Conservation (phyloP, 768 basidiomycete species). For the Mycena belliarum region DNA sequence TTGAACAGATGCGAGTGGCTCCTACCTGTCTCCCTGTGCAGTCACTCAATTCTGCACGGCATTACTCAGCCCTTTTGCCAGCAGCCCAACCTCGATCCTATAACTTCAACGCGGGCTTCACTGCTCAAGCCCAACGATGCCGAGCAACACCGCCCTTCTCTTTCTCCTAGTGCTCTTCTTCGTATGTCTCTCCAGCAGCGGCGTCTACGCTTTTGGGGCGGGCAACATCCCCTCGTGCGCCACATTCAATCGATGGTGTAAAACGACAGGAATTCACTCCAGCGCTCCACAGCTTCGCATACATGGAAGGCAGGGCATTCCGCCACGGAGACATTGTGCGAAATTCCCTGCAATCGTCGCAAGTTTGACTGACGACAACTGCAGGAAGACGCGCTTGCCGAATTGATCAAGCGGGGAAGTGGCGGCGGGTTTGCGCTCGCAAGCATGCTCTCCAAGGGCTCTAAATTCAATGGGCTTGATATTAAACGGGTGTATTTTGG, state of each 20-base stretch:
- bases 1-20: not conserved
- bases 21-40: not conserved
- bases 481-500: conserved; percentile 85
- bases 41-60: not conserved
- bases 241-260: conserved; percentile 10
- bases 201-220: conserved; percentile 76
- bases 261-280: conserved; percentile 19
- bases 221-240: conserved; percentile 82
- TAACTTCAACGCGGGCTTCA: conserved; percentile 40
- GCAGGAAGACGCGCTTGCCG: conserved; percentile 71
- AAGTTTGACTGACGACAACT: conserved; percentile 25
- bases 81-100: not conserved
- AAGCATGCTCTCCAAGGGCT: conserved; percentile 56
- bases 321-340: conserved; percentile 88
- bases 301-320: conserved; percentile 83
- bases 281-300: conserved; percentile 59
- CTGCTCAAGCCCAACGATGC: conserved; percentile 24
- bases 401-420: conserved; percentile 55
- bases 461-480: conserved; percentile 78
- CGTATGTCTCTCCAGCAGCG: conserved; percentile 56
- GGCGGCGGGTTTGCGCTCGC: conserved; percentile 62
- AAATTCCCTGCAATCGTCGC: conserved; percentile 1
- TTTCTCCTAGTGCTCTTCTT: conserved; percentile 53
- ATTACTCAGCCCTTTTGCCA: conserved; percentile 2
- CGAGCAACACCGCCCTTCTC: conserved; percentile 38